Base-by-base conservation (phyloP, 1,139 yeast species). In the Yamadazyma songkhlaensis region DNA sequence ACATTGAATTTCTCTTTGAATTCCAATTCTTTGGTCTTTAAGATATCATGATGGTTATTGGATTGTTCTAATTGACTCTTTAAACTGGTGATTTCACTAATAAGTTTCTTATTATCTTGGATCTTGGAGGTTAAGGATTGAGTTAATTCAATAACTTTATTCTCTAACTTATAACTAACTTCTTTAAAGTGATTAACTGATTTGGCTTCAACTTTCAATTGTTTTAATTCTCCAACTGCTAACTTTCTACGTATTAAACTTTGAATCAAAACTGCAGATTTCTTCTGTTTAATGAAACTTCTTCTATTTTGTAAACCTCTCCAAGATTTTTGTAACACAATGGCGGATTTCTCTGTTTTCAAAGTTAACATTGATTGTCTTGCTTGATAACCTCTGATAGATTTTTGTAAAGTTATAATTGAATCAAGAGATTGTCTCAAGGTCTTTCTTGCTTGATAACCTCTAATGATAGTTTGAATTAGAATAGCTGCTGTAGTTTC, bases 111-210 rank as follows among this genome's bases (percentile, higher is more conserved):
- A 62, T 89, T 90, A 51, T 88, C 96, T 51, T 79, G 84, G 29
- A 83, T 80, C 62, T 85, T 84, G 21, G 81, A 63, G 1, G 95
- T 80, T 48, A 90, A 72, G 8, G 83, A 78, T 59, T 90, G 96
- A 1, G 96, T 89, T 48, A 94, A 77, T 60, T 90, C 96, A 47
- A 92, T 89, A 17, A 94, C 97, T 72, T 92, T 92, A 62, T 90
- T 92, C 61, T 94, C 98, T 54, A 92, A 76, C 58, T 85, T 81
- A 64, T 88, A 92, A 53, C 95, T 88, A 29, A 88, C 95, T 59
- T 92, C 96, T 62, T 87, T 81, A 69, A 87, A 76, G 55, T 84
- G 95, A 57, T 82, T 84, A 34, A 88, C 95, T 15, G 96, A 87
- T 59, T 88, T 88, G 29, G 97, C 96, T 49, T 92, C 97, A 22